Conservation (phyloP, 2,329 filamentous ascomycete species). For the Akanthomyces dipterigenus region DNA sequence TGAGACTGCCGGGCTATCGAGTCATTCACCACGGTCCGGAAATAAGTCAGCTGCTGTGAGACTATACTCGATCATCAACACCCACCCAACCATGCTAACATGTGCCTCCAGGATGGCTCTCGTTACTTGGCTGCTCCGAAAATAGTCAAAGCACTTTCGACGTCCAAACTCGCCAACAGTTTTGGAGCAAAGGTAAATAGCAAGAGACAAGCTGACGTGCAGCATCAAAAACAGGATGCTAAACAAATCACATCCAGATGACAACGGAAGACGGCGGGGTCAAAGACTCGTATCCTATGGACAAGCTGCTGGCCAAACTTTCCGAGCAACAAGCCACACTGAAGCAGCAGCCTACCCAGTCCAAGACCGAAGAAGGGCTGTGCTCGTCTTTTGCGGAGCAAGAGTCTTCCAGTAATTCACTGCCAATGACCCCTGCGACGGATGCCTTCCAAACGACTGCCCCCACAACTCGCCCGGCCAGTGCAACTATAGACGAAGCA, state of each 20-base stretch:
- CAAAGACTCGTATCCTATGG: slow-evolving; percentile 49
- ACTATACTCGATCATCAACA: neutral
- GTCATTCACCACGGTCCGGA: neutral
- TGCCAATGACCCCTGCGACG: slow-evolving; percentile 56
- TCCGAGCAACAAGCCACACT: slow-evolving; percentile 62
- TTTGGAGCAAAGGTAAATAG: slow-evolving; percentile 42
- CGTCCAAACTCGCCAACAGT: slow-evolving; percentile 51
- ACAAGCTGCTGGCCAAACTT: slow-evolving; percentile 66
- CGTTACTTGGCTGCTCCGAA: slow-evolving; percentile 30
- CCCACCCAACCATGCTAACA: slow-evolving; percentile 16
- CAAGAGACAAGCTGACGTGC: neutral
- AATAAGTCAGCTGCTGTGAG: slow-evolving; percentile 1
- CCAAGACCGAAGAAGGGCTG: slow-evolving; percentile 29
- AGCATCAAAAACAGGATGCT: neutral
- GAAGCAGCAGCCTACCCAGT: slow-evolving; percentile 49
- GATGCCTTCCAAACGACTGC: slow-evolving; percentile 45
- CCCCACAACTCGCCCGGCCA: slow-evolving; percentile 47
- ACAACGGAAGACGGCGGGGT: slow-evolving; percentile 16
- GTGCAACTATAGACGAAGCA: slow-evolving; percentile 39
- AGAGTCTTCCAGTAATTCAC: slow-evolving; percentile 48
- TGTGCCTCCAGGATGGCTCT: slow-evolving; percentile 17
- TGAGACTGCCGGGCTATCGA: neutral
- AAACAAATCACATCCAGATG: neutral
- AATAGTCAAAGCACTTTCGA: slow-evolving; percentile 39
- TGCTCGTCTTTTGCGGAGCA: slow-evolving; percentile 37